phyloP scores from a whole-genome alignment of 1,139 yeast genomes.

The Hyphopichia khmerensis region DNA sequence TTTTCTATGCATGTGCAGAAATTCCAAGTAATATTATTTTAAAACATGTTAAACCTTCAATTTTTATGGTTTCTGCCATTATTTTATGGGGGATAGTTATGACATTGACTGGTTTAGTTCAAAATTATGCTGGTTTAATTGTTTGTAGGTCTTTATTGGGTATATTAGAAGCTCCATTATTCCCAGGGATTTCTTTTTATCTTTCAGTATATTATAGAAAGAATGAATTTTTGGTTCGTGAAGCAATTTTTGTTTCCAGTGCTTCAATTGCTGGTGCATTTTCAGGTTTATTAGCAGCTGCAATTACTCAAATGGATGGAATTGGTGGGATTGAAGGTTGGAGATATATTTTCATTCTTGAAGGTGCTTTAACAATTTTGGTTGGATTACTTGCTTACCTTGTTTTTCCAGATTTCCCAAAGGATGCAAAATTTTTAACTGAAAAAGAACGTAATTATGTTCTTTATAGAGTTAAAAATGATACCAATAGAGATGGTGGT shows the following conservation, averaged over 20 bases:
- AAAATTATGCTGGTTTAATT: conserved; percentile 33
- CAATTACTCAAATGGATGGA: conserved; percentile 18
- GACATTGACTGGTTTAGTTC: neutral
- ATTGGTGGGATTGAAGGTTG: conserved; percentile 49
- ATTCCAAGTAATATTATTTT: conserved; percentile 18
- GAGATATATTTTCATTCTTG: conserved; percentile 71
- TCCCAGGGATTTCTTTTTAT: conserved; percentile 51
- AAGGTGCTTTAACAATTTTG: neutral
- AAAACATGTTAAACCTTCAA: conserved; percentile 36
- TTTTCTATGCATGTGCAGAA: conserved; percentile 69
- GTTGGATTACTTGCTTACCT: conserved; percentile 2
- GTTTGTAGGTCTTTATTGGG: conserved; percentile 48
- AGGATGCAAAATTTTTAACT: conserved; percentile 15
- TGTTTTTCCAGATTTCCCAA: conserved; percentile 17
- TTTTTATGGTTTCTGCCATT: neutral
- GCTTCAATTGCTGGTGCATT: conserved; percentile 2
- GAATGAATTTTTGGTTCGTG: conserved; percentile 1
- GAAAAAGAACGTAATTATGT: conserved; percentile 8
- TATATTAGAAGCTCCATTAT: conserved; percentile 44
- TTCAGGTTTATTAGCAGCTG: conserved; percentile 1
- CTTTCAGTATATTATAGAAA: neutral
- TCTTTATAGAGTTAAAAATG: conserved; percentile 10
- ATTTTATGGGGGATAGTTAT: conserved; percentile 1
- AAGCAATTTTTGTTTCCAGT: neutral
- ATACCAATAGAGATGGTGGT: conserved; percentile 7